Evolutionary conservation across 768 basidiomycete species (phyloP).

Genomic region (Mycena galopus): DNA sequence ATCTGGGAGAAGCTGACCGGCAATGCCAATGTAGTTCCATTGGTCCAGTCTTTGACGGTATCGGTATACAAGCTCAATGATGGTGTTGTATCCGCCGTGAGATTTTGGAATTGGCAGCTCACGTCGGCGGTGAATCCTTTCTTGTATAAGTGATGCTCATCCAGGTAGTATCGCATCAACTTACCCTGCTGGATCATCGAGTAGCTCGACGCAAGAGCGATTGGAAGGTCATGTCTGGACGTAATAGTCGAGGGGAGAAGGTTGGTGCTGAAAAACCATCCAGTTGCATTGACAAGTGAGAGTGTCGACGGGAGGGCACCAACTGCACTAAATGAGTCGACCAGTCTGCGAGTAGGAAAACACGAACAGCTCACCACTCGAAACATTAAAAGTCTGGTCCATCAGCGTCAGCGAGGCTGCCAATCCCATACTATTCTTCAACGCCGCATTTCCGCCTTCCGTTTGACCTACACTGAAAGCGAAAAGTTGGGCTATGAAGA

Average conservation of each 20-base stretch:
- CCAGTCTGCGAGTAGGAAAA: not conserved
- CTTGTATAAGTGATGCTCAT: too few relatives aligned
- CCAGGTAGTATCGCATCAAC: too few relatives aligned
- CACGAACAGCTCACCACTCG: not conserved
- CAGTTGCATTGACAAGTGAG: not conserved
- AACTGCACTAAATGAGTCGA: not conserved
- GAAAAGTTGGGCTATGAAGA: not conserved
- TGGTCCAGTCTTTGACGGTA: not conserved
- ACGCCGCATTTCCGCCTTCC: slow-evolving; percentile 4
- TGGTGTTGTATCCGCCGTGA: slow-evolving; percentile 3
- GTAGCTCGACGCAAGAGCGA: not conserved
- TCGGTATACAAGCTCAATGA: not conserved
- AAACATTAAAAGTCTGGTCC: not conserved
- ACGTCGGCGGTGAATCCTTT: slow-evolving; percentile 15
- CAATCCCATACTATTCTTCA: not conserved
- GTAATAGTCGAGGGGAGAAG: not conserved
- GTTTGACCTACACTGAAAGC: slow-evolving; percentile 1
- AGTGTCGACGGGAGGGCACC: not conserved
- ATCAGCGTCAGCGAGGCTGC: not conserved
- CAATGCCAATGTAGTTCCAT: too few relatives aligned
- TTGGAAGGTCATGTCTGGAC: not conserved
- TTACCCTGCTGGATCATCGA: slow-evolving; percentile 4
- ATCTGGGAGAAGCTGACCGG: not conserved
- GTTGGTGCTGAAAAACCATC: not conserved
- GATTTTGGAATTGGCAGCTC: not conserved